Conservation (phyloP, 306 rosid species). For the Fragaria ananassa region DNA sequence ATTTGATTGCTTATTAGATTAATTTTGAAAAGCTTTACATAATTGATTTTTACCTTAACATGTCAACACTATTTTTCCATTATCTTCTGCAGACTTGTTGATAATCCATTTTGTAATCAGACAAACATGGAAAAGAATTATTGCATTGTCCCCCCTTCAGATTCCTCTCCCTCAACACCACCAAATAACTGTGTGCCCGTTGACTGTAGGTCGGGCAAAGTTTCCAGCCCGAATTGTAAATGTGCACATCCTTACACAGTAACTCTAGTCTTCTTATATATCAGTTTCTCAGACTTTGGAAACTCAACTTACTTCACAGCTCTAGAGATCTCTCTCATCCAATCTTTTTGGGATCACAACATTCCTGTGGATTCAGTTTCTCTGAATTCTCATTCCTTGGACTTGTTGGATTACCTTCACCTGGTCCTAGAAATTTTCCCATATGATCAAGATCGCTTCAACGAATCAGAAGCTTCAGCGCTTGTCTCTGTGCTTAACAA, state of each 20-base stretch:
- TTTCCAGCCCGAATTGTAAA: conserved; percentile 56
- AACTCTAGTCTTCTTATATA: conserved; percentile 50
- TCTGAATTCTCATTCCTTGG: conserved; percentile 30
- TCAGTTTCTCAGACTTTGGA: conserved; percentile 44
- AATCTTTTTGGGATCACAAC: background rate
- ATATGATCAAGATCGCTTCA: conserved; percentile 35
- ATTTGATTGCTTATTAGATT: too few relatives aligned
- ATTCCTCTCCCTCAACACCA: conserved; percentile 19
- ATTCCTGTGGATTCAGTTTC: conserved; percentile 51
- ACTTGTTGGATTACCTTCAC: conserved; percentile 27
- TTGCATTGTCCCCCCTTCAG: conserved; percentile 34
- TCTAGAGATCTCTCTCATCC: conserved; percentile 12
- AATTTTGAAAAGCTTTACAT: background rate
- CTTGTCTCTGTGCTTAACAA: conserved; percentile 47
- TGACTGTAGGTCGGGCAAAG: conserved; percentile 34
- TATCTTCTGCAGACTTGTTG: conserved; percentile 42
- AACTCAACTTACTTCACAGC: conserved; percentile 25
- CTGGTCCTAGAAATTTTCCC: conserved; percentile 52
- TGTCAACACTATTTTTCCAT: background rate
- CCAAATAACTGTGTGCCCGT: conserved; percentile 31
- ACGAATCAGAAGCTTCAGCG: conserved; percentile 31
- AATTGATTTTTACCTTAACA: background rate
- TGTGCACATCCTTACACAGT: conserved; percentile 69
- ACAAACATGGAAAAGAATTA: conserved; percentile 5
- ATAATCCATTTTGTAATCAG: conserved; percentile 46